Base-by-base conservation (phyloP, 169 alveolate genomes). In the Cardiosporidium cionae region DNA sequence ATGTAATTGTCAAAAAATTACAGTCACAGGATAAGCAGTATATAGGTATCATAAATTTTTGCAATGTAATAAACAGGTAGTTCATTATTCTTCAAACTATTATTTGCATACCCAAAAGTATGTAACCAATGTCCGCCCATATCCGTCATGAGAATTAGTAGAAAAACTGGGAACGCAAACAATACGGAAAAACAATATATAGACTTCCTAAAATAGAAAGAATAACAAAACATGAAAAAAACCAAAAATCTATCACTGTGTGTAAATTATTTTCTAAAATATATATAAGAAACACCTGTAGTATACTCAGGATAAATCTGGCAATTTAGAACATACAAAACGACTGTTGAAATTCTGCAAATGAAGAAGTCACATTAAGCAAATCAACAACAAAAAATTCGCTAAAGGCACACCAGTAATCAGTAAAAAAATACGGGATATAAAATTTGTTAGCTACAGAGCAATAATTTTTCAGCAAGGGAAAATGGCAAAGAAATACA, bases 81-180 rank as follows among this genome's bases (percentile, higher is more conserved):
- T n/a, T n/a, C n/a, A n/a, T n/a, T n/a, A n/a, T n/a, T n/a, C n/a
- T n/a, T n/a, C n/a, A n/a, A n/a, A n/a, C n/a, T n/a, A n/a, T 44
- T 44, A 44, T 16, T 16, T n/a, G n/a, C 58, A 16, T 16, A 44
- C 58, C 58, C 76, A 32, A 76, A 67, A 74, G 54, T 65, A 70
- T 68, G 82, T 29, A 76, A 25, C 77, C 82, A 67, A 72, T 76
- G 82, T 27, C 82, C 82, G n/a, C 82, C 82, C 35, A 76, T 44
- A 44, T 76, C 82, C 7, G 65, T 22, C 25, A 70, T 54, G 64
- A 76, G 82, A 36, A 67, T 52, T 23, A 52, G 2, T 7, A 76
- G 52, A 36, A 76, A 29, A 0, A 5, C 81, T 74, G 75, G 71
- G 32, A 65, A 28, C 2, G 0, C 65, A 22, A 0, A 32, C 27